phyloP scores from a whole-genome alignment of 164 flowering plant genomes.

The Magnolia sinica region DNA sequence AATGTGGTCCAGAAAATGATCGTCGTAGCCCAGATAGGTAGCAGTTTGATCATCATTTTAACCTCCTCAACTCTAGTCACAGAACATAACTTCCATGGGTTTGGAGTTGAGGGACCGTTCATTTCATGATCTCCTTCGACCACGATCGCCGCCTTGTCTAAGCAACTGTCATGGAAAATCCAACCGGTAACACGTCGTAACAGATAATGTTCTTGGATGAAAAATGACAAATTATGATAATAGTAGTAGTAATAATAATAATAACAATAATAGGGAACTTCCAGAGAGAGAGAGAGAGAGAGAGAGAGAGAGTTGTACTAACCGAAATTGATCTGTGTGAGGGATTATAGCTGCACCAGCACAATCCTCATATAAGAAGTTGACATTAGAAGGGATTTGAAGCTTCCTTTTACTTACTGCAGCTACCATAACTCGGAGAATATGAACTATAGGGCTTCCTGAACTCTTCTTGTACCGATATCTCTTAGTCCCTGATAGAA shows the following conservation, averaged over 20 bases:
- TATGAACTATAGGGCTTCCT: constrained; percentile 74
- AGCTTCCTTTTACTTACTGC: constrained; percentile 53
- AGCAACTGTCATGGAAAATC: constrained; percentile 38
- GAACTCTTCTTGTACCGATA: constrained; percentile 64
- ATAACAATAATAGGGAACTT: background rate
- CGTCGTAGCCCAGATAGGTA: constrained; percentile 96
- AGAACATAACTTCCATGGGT: constrained; percentile 75
- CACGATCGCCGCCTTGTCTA: constrained; percentile 82
- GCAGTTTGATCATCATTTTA: constrained; percentile 76
- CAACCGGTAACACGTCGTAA: background rate
- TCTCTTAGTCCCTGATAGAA: constrained; percentile 55
- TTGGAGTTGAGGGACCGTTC: constrained; percentile 47
- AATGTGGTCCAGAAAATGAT: constrained; percentile 97
- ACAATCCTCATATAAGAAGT: constrained; percentile 43
- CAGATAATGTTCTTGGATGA: background rate
- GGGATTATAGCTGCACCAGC: constrained; percentile 39
- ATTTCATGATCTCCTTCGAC: constrained; percentile 22
- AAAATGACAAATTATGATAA: background rate
- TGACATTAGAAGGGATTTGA: constrained; percentile 32
- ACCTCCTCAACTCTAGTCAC: constrained; percentile 89
- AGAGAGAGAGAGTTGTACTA: constrained; percentile 4
- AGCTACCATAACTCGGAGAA: constrained; percentile 58
- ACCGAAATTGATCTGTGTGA: constrained; percentile 68
- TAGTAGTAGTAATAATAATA: background rate
- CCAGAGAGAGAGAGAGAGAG: background rate